Base-by-base conservation (phyloP, 805 yeast species). In the Helenozyma baotianmanensis region DNA sequence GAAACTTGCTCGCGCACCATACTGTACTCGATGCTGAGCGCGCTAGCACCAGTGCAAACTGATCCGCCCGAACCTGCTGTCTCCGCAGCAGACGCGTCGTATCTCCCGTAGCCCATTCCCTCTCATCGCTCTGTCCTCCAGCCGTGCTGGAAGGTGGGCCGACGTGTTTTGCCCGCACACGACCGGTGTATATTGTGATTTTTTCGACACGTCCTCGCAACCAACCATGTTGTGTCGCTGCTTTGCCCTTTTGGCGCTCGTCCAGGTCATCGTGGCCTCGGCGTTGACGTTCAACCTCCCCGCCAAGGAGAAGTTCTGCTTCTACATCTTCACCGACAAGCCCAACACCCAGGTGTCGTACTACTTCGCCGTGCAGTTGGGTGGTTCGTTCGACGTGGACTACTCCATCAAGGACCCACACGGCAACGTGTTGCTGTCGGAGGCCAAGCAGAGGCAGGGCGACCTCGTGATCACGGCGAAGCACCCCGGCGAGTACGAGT, bases 331-430 rank as follows among this genome's bases (percentile, higher is more conserved):
- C 54, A 82, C 87, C 35, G 72, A 72, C 32, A 64, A 71, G 39
- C 74, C 75, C 4, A 68, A 72, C 46, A 64, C 82, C 29, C 76
- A 71, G 39, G 69, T 87, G 36, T 81, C 82, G 24, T 86, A 78
- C 56, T 81, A 83, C 55, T 86, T 84, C 68, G 86, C 94, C 11
- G 95, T 87, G 45, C 82, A 82, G 61, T 63, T 80, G 21, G 92
- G 89, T 35, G 87, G 92, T 13, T 64, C 82, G 23, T 83, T 81
- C 51, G 95, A 85, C 54, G 80, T 82, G 33, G 92, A 84, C 54
- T 85, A 85, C 60, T 58, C 68, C 23, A 64, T 80, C 35, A 66
- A 62, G 44, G 72, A 72, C 24, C 92, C 92, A 10, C 62, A 64
- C 33, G 77, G 78, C 21, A 68, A 65, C 28, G 54, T 70, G 14